phyloP scores from a whole-genome alignment of 148 eudicot species.

The Agrostemma githago region DNA sequence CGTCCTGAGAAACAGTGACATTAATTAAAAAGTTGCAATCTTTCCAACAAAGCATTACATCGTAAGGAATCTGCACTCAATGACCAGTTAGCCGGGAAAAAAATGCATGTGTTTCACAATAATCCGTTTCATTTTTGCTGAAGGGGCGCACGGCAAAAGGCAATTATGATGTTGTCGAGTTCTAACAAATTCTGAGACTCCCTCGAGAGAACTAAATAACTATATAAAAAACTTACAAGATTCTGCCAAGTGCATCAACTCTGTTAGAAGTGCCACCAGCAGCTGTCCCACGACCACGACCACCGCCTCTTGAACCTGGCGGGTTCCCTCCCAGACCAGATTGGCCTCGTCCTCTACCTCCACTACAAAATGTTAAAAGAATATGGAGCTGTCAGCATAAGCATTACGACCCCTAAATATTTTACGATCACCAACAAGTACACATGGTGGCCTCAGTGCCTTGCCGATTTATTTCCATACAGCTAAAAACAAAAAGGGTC shows the following conservation, averaged over 20 bases:
- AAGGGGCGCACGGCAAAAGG: no score
- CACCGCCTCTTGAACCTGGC: conserved; percentile 48
- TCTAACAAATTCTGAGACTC: background rate
- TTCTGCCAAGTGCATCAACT: conserved; percentile 82
- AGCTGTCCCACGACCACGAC: conserved; percentile 35
- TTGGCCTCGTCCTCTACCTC: conserved; percentile 18
- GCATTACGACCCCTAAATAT: background rate
- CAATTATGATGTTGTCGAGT: no score
- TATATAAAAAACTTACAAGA: conserved; percentile 44
- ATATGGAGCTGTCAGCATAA: background rate
- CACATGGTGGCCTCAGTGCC: background rate
- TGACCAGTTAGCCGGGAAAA: background rate
- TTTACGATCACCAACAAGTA: background rate
- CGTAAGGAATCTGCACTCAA: background rate
- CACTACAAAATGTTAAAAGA: conserved; percentile 22
- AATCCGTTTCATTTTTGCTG: background rate
- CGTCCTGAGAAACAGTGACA: conserved; percentile 38
- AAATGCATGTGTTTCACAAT: background rate
- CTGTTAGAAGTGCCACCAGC: conserved; percentile 41
- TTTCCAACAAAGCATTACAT: background rate
- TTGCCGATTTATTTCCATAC: background rate
- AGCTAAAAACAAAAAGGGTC: background rate
- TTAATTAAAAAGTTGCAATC: conserved; percentile 4
- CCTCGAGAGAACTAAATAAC: background rate
- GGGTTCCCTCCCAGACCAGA: conserved; percentile 30